These are phyloP conservation scores for Collybia nuda DNA, from an alignment of 768 basidiomycete species.

Conservation along the genomic window DNA sequence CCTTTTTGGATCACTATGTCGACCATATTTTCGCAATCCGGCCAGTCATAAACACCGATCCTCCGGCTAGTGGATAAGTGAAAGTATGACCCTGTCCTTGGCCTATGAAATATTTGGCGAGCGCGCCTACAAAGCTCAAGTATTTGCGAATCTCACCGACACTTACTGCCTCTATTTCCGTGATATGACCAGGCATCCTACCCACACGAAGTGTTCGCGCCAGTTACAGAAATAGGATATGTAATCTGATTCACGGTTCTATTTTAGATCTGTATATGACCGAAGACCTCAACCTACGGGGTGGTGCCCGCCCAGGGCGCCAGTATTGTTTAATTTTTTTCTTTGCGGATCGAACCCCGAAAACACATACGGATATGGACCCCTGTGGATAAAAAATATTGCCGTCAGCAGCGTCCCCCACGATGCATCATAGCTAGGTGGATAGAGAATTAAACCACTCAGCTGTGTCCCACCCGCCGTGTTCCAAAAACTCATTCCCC, in stretches of 20 bases:
- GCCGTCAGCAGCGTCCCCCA: slow-evolving; percentile 22
- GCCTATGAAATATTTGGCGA: slow-evolving; percentile 12
- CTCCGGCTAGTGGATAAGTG: slow-evolving; percentile 26
- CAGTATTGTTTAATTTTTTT: slow-evolving; percentile 7
- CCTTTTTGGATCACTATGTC: slow-evolving; percentile 30
- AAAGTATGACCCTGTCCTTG: slow-evolving; percentile 34
- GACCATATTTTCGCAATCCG: slow-evolving; percentile 36
- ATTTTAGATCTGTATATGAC: not conserved
- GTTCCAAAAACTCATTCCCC: slow-evolving; percentile 27
- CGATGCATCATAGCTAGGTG: slow-evolving; percentile 20
- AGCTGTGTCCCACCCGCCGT: slow-evolving; percentile 26
- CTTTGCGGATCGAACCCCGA: not conserved
- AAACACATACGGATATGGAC: slow-evolving; percentile 26
- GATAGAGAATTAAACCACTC: slow-evolving; percentile 30
- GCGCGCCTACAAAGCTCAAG: not conserved
- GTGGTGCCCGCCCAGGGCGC: slow-evolving; percentile 22
- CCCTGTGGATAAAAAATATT: slow-evolving; percentile 32
- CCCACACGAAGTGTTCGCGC: slow-evolving; percentile 32
- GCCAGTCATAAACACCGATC: slow-evolving; percentile 29
- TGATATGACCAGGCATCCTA: slow-evolving; percentile 34
- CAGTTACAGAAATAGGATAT: slow-evolving; percentile 40
- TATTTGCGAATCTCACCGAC: not conserved
- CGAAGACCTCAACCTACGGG: slow-evolving; percentile 14
- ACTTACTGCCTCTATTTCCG: slow-evolving; percentile 36
- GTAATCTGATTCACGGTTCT: slow-evolving; percentile 23